Evolutionary conservation across 176 grass and related monocot species (phyloP), one percentile per base, ranked within the genome.

Genomic region (Chloris gayana): DNA sequence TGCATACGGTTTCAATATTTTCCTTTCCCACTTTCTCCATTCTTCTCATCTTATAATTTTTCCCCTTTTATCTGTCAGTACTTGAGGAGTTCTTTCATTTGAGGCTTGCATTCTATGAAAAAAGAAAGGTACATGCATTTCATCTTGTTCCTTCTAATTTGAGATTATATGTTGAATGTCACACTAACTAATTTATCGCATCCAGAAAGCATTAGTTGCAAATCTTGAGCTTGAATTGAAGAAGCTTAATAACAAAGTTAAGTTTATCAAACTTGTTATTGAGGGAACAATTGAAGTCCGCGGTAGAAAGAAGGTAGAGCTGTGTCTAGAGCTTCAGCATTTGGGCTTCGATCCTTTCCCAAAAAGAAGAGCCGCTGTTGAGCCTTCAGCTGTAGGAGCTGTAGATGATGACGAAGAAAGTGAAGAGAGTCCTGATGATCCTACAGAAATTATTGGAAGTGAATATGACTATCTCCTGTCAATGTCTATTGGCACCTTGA

Each of bases 401-500:
- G 46, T 50, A 47, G 90, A 80, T 14, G 86, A 78, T 35, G 88
- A 89, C 0, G 90, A 89, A 22, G 85, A 86, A 53, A 78, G 67
- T 74, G 90, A 88, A 38, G 87, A 80, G 57, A 89, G 42, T 46
- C 18, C 86, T 18, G 89, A 91, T 22, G 65, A 33, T 67, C 72
- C 11, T 45, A 73, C 80, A 26, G 85, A 37, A 39, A 76, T 56
- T 54, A 69, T 67, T 29, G 61, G 29, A 33, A 80, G 88, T 66
- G 92, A 82, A 29, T 99, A 99, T 81, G 96, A 99, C 17, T 99
- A 99, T 83, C 68, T 95, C 14, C 79, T 99, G n/a, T 84, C 90
- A 42, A 88, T 99, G 92, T 45, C 88, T 10, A 99, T 99, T 26
- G 96, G 92, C 72, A 85, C 84, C n/a, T 89, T 99, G 67, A 99